A percentile compares a stretch with the other conserved stretches of the same genome.
Conservation (phyloP, 2,329 filamentous ascomycete species). For the Apiospora hydei region DNA sequence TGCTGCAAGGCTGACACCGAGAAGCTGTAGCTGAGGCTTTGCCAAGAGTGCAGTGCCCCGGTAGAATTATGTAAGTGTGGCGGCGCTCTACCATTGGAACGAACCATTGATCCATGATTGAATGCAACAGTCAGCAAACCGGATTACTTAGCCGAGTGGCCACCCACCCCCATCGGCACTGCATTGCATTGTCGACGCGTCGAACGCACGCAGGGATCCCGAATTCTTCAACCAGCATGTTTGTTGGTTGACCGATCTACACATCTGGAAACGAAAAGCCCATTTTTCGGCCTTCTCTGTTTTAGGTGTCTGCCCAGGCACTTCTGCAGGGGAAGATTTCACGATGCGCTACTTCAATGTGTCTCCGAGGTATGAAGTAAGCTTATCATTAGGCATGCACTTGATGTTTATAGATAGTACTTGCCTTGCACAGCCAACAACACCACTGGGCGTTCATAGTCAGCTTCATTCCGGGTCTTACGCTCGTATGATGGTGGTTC, state of each 20-base stretch:
- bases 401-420: too few species aligned
- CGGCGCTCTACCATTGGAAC: neutral
- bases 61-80: slow-evolving; percentile 15
- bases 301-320: neutral
- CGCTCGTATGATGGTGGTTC: too few species aligned
- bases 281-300: slow-evolving; percentile 1
- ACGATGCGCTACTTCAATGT: neutral
- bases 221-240: slow-evolving; percentile 1
- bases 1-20: neutral
- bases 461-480: neutral
- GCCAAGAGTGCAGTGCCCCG: too few species aligned
- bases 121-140: neutral
- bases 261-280: neutral
- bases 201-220: neutral
- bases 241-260: neutral
- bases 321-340: neutral
- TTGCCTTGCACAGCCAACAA: neutral
- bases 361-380: neutral
- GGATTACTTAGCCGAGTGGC: neutral
- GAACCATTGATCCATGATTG: too few species aligned
- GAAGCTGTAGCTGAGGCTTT: neutral
- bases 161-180: neutral
- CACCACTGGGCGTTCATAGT: neutral
- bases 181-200: neutral
- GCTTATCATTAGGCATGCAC: neutral